Conservation (phyloP, 1,139 yeast species). For the Taphrina communis region DNA sequence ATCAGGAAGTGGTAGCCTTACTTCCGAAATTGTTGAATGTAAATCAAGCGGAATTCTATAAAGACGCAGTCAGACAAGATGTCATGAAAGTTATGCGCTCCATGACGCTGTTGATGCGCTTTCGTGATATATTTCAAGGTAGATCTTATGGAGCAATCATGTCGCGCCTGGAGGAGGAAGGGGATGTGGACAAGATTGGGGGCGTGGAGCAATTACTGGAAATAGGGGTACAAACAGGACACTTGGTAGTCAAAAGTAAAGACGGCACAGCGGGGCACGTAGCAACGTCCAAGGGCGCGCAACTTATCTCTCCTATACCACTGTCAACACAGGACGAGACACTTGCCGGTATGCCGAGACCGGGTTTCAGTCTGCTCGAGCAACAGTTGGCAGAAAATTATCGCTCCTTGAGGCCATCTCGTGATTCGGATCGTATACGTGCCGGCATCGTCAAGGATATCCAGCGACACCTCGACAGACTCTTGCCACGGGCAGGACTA, state of each 20-base stretch:
- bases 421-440: slow-evolving; percentile 25
- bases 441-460: slow-evolving; percentile 21
- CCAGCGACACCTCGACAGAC: slow-evolving; percentile 27
- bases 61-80: slow-evolving; percentile 20
- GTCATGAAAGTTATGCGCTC: slow-evolving; percentile 17
- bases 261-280: slow-evolving; percentile 7
- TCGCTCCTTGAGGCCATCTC: slow-evolving; percentile 20
- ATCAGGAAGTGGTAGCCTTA: slow-evolving; percentile 8
- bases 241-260: not conserved
- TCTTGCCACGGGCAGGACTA: slow-evolving; percentile 9
- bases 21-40: not conserved
- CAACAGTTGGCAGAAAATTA: slow-evolving; percentile 22
- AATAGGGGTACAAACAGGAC: slow-evolving; percentile 26
- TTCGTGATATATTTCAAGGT: slow-evolving; percentile 12
- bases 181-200: slow-evolving; percentile 22
- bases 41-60: slow-evolving; percentile 1
- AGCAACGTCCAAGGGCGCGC: not conserved
- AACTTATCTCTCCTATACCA: slow-evolving; percentile 14
- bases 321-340: not conserved
- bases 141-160: slow-evolving; percentile 4
- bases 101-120: slow-evolving; percentile 26
- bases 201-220: slow-evolving; percentile 15
- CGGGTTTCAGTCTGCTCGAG: slow-evolving; percentile 21
- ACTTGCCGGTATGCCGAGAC: not conserved
- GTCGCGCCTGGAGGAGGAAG: slow-evolving; percentile 23